Percentiles rank a stretch among this genome's conserved stretches.
phyloP scores from a whole-genome alignment of 1,284 basidiomycete genomes.

The Microbotryomycetes sp. region DNA sequence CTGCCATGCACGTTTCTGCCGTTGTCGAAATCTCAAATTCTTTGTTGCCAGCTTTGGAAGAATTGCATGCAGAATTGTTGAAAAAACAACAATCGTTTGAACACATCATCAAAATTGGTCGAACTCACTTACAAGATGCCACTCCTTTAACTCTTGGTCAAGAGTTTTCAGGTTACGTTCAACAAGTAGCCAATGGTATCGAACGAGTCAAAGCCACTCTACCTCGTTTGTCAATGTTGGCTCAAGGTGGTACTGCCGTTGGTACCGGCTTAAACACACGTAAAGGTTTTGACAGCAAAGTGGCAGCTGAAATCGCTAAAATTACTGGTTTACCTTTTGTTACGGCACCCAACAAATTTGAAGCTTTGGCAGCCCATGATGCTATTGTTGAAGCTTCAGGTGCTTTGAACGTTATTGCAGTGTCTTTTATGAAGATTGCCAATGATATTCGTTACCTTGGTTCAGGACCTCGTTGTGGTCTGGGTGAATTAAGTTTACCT shows the following conservation, averaged over 20 bases:
- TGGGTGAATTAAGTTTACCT: slow-evolving; percentile 88
- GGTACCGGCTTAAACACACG: slow-evolving; percentile 97
- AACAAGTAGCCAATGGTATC: slow-evolving; percentile 88
- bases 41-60: slow-evolving; percentile 78
- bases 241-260: slow-evolving; percentile 97
- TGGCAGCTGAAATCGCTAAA: slow-evolving; percentile 87
- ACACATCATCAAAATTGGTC: slow-evolving; percentile 95
- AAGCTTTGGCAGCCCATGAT: slow-evolving; percentile 93
- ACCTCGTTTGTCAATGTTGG: slow-evolving; percentile 81
- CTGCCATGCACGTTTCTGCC: slow-evolving; percentile 97
- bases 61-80: slow-evolving; percentile 75
- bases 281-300: slow-evolving; percentile 90
- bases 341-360: slow-evolving; percentile 99
- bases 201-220: slow-evolving; percentile 74
- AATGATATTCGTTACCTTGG: slow-evolving; percentile 98
- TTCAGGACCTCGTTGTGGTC: slow-evolving; percentile 93
- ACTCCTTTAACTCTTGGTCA: slow-evolving; percentile 96
- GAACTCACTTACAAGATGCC: slow-evolving; percentile 94
- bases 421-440: slow-evolving; percentile 97
- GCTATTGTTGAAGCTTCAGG: slow-evolving; percentile 96
- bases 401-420: slow-evolving; percentile 88
- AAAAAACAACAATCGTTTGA: slow-evolving; percentile 75
- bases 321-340: slow-evolving; percentile 85
- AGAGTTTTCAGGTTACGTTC: slow-evolving; percentile 97
- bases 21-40: slow-evolving; percentile 77